phyloP scores from a whole-genome alignment of 2,329 filamentous ascomycete genomes.

The Didymella arachidicola region DNA sequence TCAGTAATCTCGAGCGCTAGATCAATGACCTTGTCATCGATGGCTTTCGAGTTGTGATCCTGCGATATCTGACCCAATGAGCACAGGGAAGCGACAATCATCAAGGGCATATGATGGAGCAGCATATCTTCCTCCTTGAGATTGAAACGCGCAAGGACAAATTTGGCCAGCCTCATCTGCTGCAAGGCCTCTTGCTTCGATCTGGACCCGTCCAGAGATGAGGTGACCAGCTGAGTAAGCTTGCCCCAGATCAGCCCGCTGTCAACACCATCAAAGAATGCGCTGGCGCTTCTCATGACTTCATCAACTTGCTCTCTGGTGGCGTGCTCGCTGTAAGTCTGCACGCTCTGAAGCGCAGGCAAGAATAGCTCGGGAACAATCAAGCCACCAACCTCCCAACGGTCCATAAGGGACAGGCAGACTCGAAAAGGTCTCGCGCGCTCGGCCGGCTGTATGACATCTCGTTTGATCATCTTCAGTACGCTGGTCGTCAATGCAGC shows the following conservation, averaged over 20 bases:
- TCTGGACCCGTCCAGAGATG: constrained; percentile 46
- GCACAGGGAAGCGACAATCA: constrained; percentile 69
- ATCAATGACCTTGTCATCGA: constrained; percentile 31
- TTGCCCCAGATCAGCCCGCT: constrained; percentile 92
- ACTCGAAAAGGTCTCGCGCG: constrained; percentile 87
- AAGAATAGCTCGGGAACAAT: constrained; percentile 90
- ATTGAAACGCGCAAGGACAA: constrained; percentile 89
- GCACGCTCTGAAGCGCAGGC: constrained; percentile 81
- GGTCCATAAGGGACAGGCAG: constrained; percentile 94
- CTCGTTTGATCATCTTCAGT: constrained; percentile 74
- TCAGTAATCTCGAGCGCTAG: constrained; percentile 49
- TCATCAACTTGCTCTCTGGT: constrained; percentile 79
- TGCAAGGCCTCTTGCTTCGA: constrained; percentile 56
- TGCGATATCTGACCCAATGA: constrained; percentile 53
- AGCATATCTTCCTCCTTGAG: constrained; percentile 96
- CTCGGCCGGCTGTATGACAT: constrained; percentile 66
- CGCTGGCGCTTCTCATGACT: constrained; percentile 88
- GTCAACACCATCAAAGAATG: constrained; percentile 97
- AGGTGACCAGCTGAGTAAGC: constrained; percentile 70
- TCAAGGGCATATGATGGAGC: constrained; percentile 80
- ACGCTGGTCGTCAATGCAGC: constrained; percentile 77
- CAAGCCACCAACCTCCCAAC: constrained; percentile 93
- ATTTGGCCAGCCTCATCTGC: constrained; percentile 77
- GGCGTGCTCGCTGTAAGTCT: constrained; percentile 72
- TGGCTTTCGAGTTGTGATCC: constrained; percentile 1